Base-by-base conservation (phyloP, 1,139 yeast species). In the Zygosaccharomyces sapae region DNA sequence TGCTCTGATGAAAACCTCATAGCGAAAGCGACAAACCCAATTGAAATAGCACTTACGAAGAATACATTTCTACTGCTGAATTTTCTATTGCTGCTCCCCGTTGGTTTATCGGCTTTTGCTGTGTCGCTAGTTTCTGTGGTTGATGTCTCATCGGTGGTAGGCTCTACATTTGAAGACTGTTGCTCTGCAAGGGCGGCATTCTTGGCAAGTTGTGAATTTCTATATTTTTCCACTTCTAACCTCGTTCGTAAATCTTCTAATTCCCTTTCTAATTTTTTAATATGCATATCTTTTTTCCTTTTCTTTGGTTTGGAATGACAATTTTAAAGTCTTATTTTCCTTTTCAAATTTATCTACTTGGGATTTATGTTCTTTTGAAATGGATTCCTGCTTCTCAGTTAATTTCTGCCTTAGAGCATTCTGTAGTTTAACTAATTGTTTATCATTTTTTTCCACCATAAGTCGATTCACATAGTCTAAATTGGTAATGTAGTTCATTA, bases 221-320 rank as follows among this genome's bases (percentile, higher is more conserved):
- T 59, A 24, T 55, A 55, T 10, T 57, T 56, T 33, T 66, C 65
- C 3, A 59, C 66, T 38, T 67, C 66, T 13, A 63, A 40, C 36
- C 63, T 57, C 2, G 63, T 56, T 22, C 61, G 61, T 8, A 63
- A 46, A 41, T 63, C 67, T 27, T 62, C 66, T 2, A 62, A 43
- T 45, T 65, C 61, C 44, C 54, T 56, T 33, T 57, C 58, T 22
- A 63, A 50, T 20, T 48, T 47, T 20, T 55, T 50, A 1, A 63
- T 45, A 9, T 53, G 55, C 9, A 56, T 54, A 16, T 56, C 49
- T n/a, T 41, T 59, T 55, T 9, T 50, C 45, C 16, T 45, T 43
- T 22, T 48, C 49, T 19, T 51, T 49, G 13, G 47, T 34, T 19
- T 55, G 50, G 25, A 48, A 50, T 27, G 49, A 41, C 16, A 45